Evolutionary conservation across 352 stramenopile genomes (phyloP), one percentile per base, ranked within the genome.

Genomic region (Phytophthora melonis): DNA sequence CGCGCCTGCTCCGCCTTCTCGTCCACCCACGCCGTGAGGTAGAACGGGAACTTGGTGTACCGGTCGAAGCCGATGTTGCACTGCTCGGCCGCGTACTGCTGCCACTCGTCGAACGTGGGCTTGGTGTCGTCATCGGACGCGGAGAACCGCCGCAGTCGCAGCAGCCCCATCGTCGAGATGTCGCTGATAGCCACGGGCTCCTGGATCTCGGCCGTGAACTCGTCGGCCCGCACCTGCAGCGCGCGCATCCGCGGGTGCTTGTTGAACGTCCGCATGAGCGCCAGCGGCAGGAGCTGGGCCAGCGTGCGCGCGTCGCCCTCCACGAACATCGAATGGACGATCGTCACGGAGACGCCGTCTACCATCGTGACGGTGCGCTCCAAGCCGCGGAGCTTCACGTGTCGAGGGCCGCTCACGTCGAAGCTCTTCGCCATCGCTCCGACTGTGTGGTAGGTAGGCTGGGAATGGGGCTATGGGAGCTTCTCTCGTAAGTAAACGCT

Each of bases 161-260:
- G 63, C 0, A 84, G 57, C 18, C 67, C 23, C 16, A 63, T 45
- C 2, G 39, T 32, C 6, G 21, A 23, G 25, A 84, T 53, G 43
- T 76, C 75, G 18, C 72, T 53, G 6, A 80, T 5, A 4, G 59
- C 58, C 23, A 87, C 2, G 3, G 34, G 62, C 2, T 66, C 36
- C n/a, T 83, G 68, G 62, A 90, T 73, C 32, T 82, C 66, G 9
- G 56, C 82, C 25, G 55, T 72, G 30, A 75, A 75, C 43, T 77
- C 76, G 61, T 70, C 55, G 49, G 56, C 43, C 23, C 75, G 72
- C 23, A 80, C 21, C 57, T 84, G 72, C 9, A 71, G 65, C 7
- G 70, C 64, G n/a, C 82, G 72, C 79, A 89, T 87, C 2, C 72
- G 70, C 1, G 78, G 82, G 62, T 88, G 77, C 18, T 57, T 69